These are phyloP conservation scores for Cairneyella variabilis DNA, from an alignment of 495 filamentous ascomycete genomes.

Conservation along the genomic window DNA sequence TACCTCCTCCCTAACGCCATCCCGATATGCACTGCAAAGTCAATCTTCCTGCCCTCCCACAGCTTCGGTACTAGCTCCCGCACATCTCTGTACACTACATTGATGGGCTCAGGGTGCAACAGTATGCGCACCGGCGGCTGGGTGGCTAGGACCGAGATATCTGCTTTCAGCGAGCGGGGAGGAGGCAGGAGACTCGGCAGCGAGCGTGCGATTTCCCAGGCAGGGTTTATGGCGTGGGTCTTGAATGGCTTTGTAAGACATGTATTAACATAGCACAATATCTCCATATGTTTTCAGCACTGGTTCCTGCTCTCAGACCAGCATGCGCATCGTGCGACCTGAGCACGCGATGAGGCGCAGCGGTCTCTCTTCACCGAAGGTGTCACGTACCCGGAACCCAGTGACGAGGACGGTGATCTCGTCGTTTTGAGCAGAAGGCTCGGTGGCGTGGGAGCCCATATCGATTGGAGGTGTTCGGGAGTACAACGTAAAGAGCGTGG, in stretches of 20 bases:
- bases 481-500: background rate
- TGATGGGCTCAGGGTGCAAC: conserved; percentile 58
- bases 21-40: conserved; percentile 74
- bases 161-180: conserved; percentile 15
- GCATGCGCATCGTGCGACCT: too few species aligned
- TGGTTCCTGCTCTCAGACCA: too few species aligned
- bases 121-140: conserved; percentile 28
- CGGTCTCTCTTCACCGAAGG: too few species aligned
- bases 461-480: background rate
- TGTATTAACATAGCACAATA: too few species aligned
- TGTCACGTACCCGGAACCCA: conserved; percentile 62
- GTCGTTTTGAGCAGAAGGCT: conserved; percentile 22
- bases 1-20: conserved; percentile 67
- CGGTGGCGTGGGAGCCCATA: conserved; percentile 9
- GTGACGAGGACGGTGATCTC: conserved; percentile 68
- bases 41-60: conserved; percentile 43
- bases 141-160: conserved; percentile 20
- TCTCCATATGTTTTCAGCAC: too few species aligned
- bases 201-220: conserved; percentile 62
- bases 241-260: conserved; percentile 1
- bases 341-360: too few species aligned
- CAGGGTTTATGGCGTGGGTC: conserved; percentile 66
- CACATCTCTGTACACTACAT: conserved; percentile 65
- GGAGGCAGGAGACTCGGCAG: conserved; percentile 44
- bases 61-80: conserved; percentile 57